Conservation (phyloP, 306 rosid species). For the Medicago arabica region DNA sequence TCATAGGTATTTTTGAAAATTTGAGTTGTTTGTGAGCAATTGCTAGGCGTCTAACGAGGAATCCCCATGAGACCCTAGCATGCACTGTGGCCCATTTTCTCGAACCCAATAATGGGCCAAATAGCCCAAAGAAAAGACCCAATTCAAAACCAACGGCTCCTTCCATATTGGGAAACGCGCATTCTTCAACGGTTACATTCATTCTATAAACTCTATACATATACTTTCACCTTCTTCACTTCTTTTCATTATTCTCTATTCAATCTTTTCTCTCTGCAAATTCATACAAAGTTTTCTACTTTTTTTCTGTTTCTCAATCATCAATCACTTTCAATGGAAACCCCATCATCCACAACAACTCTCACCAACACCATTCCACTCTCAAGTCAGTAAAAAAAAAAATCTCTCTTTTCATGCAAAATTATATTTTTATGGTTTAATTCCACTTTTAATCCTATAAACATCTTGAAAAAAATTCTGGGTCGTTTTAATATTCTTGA, state of each 20-base stretch:
- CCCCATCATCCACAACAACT: constrained; percentile 76
- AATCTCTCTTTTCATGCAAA: not conserved
- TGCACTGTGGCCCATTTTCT: no score
- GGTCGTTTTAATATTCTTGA: not conserved
- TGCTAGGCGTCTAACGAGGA: no score
- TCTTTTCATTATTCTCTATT: not conserved
- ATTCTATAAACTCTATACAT: not conserved
- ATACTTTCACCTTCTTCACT: constrained; percentile 35
- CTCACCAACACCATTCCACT: constrained; percentile 50
- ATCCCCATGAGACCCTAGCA: no score
- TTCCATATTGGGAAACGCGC: constrained; percentile 41
- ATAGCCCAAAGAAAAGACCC: constrained; percentile 26
- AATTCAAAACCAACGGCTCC: constrained; percentile 67
- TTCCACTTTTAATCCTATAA: not conserved
- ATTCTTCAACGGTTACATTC: constrained; percentile 83
- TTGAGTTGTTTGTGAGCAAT: no score
- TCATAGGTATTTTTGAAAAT: no score
- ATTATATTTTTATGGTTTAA: not conserved
- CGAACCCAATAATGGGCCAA: not conserved
- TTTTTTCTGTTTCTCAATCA: constrained; percentile 5
- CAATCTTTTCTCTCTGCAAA: not conserved
- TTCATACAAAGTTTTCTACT: not conserved
- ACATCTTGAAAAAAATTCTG: not conserved
- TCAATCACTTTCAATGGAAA: constrained; percentile 65
- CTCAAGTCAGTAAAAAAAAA: constrained; percentile 56